These are phyloP conservation scores for Penicillium vulpinum DNA, from an alignment of 2,329 filamentous ascomycete species.

Conservation along the genomic window DNA sequence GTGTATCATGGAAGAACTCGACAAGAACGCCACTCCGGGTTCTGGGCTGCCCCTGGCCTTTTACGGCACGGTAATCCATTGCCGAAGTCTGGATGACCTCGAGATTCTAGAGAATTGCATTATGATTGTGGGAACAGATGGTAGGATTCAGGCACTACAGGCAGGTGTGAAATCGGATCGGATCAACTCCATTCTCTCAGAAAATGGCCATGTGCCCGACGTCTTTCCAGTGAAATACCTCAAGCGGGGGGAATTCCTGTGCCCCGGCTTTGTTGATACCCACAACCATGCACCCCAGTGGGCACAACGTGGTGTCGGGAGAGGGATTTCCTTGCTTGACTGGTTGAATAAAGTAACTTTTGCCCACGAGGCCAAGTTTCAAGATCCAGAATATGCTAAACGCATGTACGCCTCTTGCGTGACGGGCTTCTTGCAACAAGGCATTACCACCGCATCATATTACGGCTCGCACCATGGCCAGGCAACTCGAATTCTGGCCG, in stretches of 20 bases:
- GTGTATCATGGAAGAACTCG: conserved; percentile 8
- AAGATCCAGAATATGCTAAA: conserved; percentile 54
- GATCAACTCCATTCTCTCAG: conserved; percentile 27
- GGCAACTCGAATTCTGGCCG: conserved; percentile 35
- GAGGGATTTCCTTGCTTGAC: conserved; percentile 50
- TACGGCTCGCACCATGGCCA: conserved; percentile 36
- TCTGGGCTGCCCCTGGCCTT: conserved; percentile 32
- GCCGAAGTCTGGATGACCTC: conserved; percentile 21
- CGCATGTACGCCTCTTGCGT: conserved; percentile 56
- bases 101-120: conserved; percentile 36
- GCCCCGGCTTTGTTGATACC: conserved; percentile 56
- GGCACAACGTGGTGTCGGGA: conserved; percentile 48
- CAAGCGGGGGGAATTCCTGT: conserved; percentile 31
- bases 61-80: conserved; percentile 39
- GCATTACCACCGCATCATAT: conserved; percentile 40
- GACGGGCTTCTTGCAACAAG: conserved; percentile 59
- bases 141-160: conserved; percentile 33
- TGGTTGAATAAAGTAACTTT: conserved; percentile 68
- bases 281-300: conserved; percentile 67
- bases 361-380: conserved; percentile 62
- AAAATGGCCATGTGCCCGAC: conserved; percentile 27
- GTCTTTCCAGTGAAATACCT: conserved; percentile 32
- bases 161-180: conserved; percentile 18
- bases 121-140: conserved; percentile 31
- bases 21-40: conserved; percentile 8